Percentiles rank a stretch among this genome's conserved stretches.
phyloP scores from a whole-genome alignment of 176 grass and related monocot species.

The Alopecurus myosuroides region DNA sequence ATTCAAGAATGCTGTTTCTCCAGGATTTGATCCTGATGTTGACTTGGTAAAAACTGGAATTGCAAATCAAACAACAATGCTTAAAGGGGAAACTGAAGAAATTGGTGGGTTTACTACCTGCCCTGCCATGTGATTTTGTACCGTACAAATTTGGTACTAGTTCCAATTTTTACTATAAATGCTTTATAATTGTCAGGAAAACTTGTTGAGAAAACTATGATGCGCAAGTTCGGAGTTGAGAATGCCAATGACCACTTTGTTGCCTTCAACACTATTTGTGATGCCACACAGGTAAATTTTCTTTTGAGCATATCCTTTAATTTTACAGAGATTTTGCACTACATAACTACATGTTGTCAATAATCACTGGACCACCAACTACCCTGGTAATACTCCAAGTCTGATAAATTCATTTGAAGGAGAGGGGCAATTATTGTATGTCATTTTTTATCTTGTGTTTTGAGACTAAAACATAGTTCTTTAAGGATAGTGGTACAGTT shows the following conservation, averaged over 20 bases:
- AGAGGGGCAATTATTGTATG: neutral
- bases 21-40: slow-evolving; percentile 94
- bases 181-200: slow-evolving; percentile 51
- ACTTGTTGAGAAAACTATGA: slow-evolving; percentile 90
- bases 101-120: slow-evolving; percentile 52
- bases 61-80: slow-evolving; percentile 99
- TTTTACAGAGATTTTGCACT: slow-evolving; percentile 11
- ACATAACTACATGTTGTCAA: neutral
- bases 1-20: slow-evolving; percentile 86
- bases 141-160: neutral
- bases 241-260: slow-evolving; percentile 84
- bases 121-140: neutral
- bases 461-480: neutral
- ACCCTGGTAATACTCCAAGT: neutral
- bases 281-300: slow-evolving; percentile 90
- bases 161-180: slow-evolving; percentile 1
- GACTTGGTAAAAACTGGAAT: slow-evolving; percentile 84
- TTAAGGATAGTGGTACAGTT: neutral
- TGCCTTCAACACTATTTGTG: slow-evolving; percentile 95
- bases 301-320: neutral
- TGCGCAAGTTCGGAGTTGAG: slow-evolving; percentile 83
- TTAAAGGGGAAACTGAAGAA: slow-evolving; percentile 99
- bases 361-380: neutral
- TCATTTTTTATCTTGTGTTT: neutral
- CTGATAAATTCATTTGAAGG: neutral